Evolutionary conservation across 805 yeast genomes (phyloP).

Genomic region (Yarrowia sp.): DNA sequence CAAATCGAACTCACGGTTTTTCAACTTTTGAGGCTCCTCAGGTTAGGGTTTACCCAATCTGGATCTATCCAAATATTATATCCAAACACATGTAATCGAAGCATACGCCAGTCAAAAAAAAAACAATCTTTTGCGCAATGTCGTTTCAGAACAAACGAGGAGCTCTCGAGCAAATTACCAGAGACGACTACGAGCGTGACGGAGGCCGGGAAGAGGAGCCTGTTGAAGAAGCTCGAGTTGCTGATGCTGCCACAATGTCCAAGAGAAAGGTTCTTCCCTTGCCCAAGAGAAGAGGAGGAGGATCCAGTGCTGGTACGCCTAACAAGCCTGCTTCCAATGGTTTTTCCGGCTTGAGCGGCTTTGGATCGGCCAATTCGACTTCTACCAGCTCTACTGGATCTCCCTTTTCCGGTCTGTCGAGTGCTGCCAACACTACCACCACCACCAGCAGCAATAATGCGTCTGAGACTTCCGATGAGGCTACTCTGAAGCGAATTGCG

Average conservation of each 20-base stretch:
- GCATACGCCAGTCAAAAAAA: background rate
- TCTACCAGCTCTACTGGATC: background rate
- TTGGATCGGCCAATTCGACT: slow-evolving; percentile 21
- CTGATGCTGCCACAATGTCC: slow-evolving; percentile 69
- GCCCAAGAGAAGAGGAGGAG: slow-evolving; percentile 40
- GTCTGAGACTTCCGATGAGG: background rate
- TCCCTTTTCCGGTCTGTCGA: no score
- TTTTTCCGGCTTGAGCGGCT: background rate
- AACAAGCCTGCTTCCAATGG: slow-evolving; percentile 17
- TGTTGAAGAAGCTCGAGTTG: slow-evolving; percentile 52
- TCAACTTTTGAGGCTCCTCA: background rate
- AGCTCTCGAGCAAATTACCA: slow-evolving; percentile 69
- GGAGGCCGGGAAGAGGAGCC: slow-evolving; percentile 54
- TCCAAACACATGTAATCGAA: slow-evolving; percentile 4
- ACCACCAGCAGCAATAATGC: no score
- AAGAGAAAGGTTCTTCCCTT: slow-evolving; percentile 68
- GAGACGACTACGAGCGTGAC: slow-evolving; percentile 54
- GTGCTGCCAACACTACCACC: no score
- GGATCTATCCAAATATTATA: slow-evolving; percentile 8
- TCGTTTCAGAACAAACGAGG: slow-evolving; percentile 58
- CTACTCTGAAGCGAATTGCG: slow-evolving; percentile 53
- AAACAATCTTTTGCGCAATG: background rate
- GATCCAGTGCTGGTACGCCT: background rate
- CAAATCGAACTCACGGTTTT: background rate
- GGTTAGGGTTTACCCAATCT: slow-evolving; percentile 3